phyloP scores from a whole-genome alignment of 108 stramenopile species.

The Cyclotella cryptica region DNA sequence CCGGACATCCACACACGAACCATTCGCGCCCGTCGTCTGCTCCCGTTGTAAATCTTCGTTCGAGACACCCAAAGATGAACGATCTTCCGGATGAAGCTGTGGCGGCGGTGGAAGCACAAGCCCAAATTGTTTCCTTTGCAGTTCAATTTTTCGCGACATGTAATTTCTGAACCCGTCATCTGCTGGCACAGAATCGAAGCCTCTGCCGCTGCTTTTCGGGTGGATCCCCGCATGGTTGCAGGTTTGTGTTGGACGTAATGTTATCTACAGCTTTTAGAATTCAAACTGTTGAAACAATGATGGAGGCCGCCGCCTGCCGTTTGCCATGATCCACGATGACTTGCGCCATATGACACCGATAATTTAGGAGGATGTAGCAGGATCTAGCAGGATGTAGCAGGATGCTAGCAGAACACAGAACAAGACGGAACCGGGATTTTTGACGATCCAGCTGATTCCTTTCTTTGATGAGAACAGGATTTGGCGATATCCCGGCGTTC shows the following conservation, averaged over 20 bases:
- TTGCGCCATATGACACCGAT: no score
- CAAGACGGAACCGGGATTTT: no score
- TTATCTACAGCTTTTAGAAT: no score
- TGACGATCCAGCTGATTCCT: no score
- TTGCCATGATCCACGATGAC: no score
- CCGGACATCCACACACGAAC: neutral
- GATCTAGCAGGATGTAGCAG: no score
- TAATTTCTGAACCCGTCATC: slow-evolving; percentile 84
- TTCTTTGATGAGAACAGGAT: no score
- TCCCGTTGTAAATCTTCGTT: neutral
- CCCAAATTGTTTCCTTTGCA: slow-evolving; percentile 82
- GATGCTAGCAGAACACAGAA: no score
- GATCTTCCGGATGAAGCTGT: slow-evolving; percentile 1
- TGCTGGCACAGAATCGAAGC: slow-evolving; percentile 33
- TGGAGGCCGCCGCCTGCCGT: no score
- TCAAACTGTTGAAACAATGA: no score
- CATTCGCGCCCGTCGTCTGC: neutral
- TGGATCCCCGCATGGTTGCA: neutral
- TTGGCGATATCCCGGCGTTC: no score
- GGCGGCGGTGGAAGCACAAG: slow-evolving; percentile 76
- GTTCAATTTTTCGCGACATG: slow-evolving; percentile 84
- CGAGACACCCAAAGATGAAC: neutral
- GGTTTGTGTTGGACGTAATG: neutral
- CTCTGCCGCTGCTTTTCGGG: neutral
- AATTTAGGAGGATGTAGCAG: no score